phyloP scores from a whole-genome alignment of 1,284 basidiomycete species.

The Fistulinella staudtii region DNA sequence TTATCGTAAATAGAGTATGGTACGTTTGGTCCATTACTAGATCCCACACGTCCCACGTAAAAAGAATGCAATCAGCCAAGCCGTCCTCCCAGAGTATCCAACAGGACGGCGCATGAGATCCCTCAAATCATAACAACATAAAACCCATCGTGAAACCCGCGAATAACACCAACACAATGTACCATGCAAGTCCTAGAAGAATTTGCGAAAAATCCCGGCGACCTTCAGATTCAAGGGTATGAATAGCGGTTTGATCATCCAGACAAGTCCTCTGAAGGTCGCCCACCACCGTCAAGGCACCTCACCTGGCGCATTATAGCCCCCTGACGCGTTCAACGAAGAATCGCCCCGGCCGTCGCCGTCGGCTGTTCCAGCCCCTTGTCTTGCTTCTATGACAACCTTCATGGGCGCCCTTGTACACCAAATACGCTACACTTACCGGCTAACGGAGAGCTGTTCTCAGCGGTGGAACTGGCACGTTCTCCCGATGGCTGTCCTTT shows the following conservation, averaged over 20 bases:
- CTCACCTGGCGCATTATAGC: constrained; percentile 14
- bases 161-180: constrained; percentile 15
- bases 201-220: constrained; percentile 50
- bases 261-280: constrained; percentile 49
- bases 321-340: constrained; percentile 9
- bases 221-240: constrained; percentile 53
- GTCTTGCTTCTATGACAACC: constrained; percentile 12
- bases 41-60: constrained; percentile 24
- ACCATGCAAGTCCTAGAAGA: constrained; percentile 31
- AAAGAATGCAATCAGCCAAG: too few species aligned
- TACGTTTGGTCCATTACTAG: constrained; percentile 18
- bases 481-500: constrained; percentile 3
- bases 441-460: constrained; percentile 3
- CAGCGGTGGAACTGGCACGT: constrained; percentile 2
- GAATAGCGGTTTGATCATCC: constrained; percentile 42
- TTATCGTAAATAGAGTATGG: constrained; percentile 4
- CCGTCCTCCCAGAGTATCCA: too few species aligned
- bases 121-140: constrained; percentile 21
- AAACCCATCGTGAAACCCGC: constrained; percentile 24
- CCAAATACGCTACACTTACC: constrained; percentile 14
- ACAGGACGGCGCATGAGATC: too few species aligned
- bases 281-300: constrained; percentile 54
- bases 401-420: constrained; percentile 8
- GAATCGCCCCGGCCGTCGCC: constrained; percentile 4
- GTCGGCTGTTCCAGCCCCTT: constrained; percentile 1